Evolutionary conservation across 768 basidiomycete species (phyloP), one percentile per base, ranked within the genome.

Genomic region (Candolleomyces aberdarensis): DNA sequence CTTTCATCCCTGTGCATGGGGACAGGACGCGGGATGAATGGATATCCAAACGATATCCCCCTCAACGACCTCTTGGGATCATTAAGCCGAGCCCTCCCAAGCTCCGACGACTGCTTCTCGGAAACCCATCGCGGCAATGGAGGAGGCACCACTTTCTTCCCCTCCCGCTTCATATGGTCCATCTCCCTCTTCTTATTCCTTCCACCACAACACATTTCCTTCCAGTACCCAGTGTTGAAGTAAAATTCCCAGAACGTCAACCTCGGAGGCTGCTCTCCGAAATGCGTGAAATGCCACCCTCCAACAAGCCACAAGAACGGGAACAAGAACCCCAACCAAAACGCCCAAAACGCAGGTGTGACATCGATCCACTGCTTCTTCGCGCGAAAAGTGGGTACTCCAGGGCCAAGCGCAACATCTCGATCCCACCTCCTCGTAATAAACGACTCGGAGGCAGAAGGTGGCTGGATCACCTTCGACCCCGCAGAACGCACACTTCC

Each of bases 251-350:
- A 80, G 59, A 80, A 69, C 31, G 75, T 76, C 47, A 75, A 69
- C 59, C 72, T 72, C 9, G 77, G 75, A n/a, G 79, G 79, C 63
- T 78, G 73, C 63, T 81, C 80, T 8, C 81, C 80, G 48, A 74
- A 71, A 63, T 76, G 68, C 8, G 81, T 81, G 58, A 85, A 74
- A 60, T 88, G 81, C 89, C 89, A 91, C 4, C 89, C 89, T 0
- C 89, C 89, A 14, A 91, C 77, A 49, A 91, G 79, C 89, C 89
- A 91, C 56, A 89, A 80, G 71, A 87, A 83, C 0, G 89, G 89
- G 50, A 81, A 86, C 51, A 89, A 59, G 65, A 91, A 91, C 3
- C 89, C 89, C 0, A 86, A 59, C 86, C 87, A 91, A 73, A 91
- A 91, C n/a, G 89, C 74, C 70, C 86, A 80, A 66, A 81, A 80